Evolutionary conservation across 176 grass and related monocot genomes (phyloP), one percentile per base, ranked within the genome.

Genomic region (Juncus inflexus): DNA sequence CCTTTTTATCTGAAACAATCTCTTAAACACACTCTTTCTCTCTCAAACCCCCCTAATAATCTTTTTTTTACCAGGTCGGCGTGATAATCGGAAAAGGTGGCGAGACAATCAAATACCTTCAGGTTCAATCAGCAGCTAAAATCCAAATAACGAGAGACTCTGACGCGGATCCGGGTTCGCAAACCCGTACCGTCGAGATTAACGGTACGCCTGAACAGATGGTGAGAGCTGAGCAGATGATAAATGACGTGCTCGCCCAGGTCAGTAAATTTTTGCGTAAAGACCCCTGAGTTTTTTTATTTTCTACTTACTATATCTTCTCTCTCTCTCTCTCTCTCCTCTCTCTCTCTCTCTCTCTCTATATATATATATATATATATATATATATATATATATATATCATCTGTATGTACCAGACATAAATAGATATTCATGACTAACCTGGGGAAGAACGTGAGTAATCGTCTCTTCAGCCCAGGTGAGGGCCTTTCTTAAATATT

Each of bases 21-120:
- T 2, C 14, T 40, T 3, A 37, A 55, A 0, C 19, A 28, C 19
- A 28, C 19, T 28, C 19, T 28, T 1, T 28, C 19, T 28, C 19
- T 28, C 19, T 28, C 19, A 28, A 28, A 28, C 19, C 1, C 19
- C 19, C 19, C 19, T 28, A 28, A 28, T 28, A 28, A 28, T 28
- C 19, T 28, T 28, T 28, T 37, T 16, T 65, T 39, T 50, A 75
- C 12, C 62, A 97, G 92, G 92, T 97, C 64, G 92, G 92, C 62
- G 92, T 97, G 55, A 89, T 97, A 51, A 97, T 97, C 72, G 87
- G 87, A 57, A 97, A 97, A 79, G 61, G 84, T 68, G 87, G 92
- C 47, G 92, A 97, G 65, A 97, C 87, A 65, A 91, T 97, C 41
- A 91, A 83, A 61, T 77, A 86, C 67, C 70, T 97, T 42, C 87